Base-by-base conservation (phyloP, 2,329 filamentous ascomycete genomes). In the Epichloe sibirici region DNA sequence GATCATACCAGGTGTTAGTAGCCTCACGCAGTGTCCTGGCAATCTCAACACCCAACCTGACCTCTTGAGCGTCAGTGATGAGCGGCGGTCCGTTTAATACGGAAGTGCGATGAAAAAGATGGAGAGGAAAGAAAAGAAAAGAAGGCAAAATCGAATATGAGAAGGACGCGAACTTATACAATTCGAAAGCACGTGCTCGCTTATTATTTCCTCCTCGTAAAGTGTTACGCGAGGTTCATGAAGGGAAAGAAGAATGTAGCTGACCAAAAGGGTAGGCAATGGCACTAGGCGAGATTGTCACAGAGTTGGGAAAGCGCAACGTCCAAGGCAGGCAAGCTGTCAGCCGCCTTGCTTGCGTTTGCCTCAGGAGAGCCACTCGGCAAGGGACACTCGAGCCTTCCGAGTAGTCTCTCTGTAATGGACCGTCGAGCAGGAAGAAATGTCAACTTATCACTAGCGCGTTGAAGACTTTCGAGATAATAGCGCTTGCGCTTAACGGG, bases 191-290 rank as follows among this genome's bases (percentile, higher is more conserved):
- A 49, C 9, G 25, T 43, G 48, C 48, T 49, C 38, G 48, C 48
- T 42, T 49, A 34, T 49, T 43, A 3, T 43, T 49, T 43, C 15
- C 17, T 21, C 17, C 23, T 49, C 17, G 39, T 43, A 15, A 7
- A 44, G 48, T 49, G 38, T n/a, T 21, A 42, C 21, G 34, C 46
- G 46, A 48, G 46, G 17, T 48, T 38, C 3, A 34, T 35, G 4
- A 35, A 49, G 45, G 45, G 40, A 49, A 55, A 54, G 51, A 54
- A 57, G 4, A 35, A 49, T 9, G 12, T 43, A 43, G 23, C 39
- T 49, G 15, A 49, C 39, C 48, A 49, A 49, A 42, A 38, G n/a
- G 48, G 48, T 35, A 43, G 48, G 48, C 21, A 21, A 43, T 13
- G 13, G 42, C 42, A 13, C 38, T 9, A 23, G 48, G 38, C 48